Percentiles rank a stretch among this genome's conserved stretches.
phyloP scores from a whole-genome alignment of 2,329 filamentous ascomycete species.

The Pseudopyrenochaeta lycopersici region DNA sequence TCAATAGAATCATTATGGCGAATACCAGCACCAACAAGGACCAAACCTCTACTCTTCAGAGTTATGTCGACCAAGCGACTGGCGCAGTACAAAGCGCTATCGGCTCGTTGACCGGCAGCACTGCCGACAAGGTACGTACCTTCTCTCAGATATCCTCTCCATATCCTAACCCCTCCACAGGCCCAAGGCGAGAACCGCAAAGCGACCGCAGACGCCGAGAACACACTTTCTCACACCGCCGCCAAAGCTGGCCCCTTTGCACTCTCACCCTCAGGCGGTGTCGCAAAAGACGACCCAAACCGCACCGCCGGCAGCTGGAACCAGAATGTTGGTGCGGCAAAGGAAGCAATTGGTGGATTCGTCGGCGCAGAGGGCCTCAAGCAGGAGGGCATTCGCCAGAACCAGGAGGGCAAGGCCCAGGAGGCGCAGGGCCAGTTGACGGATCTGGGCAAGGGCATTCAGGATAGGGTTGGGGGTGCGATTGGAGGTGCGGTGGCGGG shows the following conservation, averaged over 20 bases:
- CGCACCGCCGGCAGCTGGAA: slow-evolving; percentile 80
- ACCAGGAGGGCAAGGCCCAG: slow-evolving; percentile 78
- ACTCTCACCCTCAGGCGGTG: slow-evolving; percentile 73
- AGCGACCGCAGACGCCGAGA: slow-evolving; percentile 70
- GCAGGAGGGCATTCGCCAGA: slow-evolving; percentile 78
- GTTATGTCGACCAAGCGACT: slow-evolving; percentile 69
- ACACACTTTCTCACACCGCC: slow-evolving; percentile 78
- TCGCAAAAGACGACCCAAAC: slow-evolving; percentile 76
- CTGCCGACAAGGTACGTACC: slow-evolving; percentile 66
- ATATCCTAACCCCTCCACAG: slow-evolving; percentile 47
- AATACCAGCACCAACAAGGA: slow-evolving; percentile 57
- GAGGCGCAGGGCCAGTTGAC: slow-evolving; percentile 84
- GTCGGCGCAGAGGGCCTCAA: slow-evolving; percentile 80
- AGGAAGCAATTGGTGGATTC: slow-evolving; percentile 80
- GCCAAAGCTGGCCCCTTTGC: slow-evolving; percentile 77
- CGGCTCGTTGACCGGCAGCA: slow-evolving; percentile 77
- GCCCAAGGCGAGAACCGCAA: slow-evolving; percentile 71
- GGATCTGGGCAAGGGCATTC: slow-evolving; percentile 73
- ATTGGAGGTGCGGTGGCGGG: slow-evolving; percentile 76
- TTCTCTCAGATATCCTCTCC: slow-evolving; percentile 1
- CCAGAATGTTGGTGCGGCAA: slow-evolving; percentile 86
- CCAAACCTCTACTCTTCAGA: slow-evolving; percentile 79
- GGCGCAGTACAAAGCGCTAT: slow-evolving; percentile 77
- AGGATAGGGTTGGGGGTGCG: slow-evolving; percentile 68
- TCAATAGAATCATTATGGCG: slow-evolving; percentile 53